Evolutionary conservation across 1,284 basidiomycete species (phyloP).

Genomic region (Sporisorium exsertum): DNA sequence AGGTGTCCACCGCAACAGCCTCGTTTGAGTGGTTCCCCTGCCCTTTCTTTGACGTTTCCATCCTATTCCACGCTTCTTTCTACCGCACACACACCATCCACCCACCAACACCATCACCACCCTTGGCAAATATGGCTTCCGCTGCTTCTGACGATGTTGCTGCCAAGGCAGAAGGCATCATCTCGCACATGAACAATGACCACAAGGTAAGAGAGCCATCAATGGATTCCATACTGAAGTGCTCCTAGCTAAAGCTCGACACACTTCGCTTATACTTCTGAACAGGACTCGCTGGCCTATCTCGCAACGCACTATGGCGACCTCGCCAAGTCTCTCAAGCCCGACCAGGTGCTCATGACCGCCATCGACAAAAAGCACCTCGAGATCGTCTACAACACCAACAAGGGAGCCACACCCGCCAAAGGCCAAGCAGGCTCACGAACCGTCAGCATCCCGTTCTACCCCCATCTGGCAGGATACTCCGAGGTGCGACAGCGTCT

Average conservation of each 20-base stretch:
- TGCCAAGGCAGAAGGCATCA: slow-evolving; percentile 44
- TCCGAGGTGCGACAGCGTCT: slow-evolving; percentile 41
- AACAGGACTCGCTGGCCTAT: slow-evolving; percentile 48
- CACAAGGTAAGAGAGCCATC: slow-evolving; percentile 36
- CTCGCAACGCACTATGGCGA: slow-evolving; percentile 48
- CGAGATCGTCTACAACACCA: slow-evolving; percentile 41
- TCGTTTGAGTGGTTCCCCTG: not conserved
- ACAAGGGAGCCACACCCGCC: slow-evolving; percentile 15
- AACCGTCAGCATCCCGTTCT: slow-evolving; percentile 40
- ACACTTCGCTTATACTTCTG: no score
- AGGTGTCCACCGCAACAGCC: not conserved
- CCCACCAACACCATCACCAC: not conserved
- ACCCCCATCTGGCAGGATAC: slow-evolving; percentile 39
- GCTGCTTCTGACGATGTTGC: slow-evolving; percentile 35
- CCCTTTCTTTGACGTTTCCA: slow-evolving; percentile 5
- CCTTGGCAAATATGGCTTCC: slow-evolving; percentile 11
- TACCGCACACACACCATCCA: slow-evolving; percentile 6
- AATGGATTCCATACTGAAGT: not conserved
- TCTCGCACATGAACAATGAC: slow-evolving; percentile 55
- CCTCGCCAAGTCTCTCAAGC: slow-evolving; percentile 32
- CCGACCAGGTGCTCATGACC: slow-evolving; percentile 47
- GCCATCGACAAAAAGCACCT: slow-evolving; percentile 49
- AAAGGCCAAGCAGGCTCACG: slow-evolving; percentile 22
- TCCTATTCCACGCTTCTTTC: slow-evolving; percentile 3
- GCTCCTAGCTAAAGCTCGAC: not conserved